Evolutionary conservation across 2,329 filamentous ascomycete species (phyloP), one percentile per base, ranked within the genome.

Genomic region (Pyricularia pennisetigena): DNA sequence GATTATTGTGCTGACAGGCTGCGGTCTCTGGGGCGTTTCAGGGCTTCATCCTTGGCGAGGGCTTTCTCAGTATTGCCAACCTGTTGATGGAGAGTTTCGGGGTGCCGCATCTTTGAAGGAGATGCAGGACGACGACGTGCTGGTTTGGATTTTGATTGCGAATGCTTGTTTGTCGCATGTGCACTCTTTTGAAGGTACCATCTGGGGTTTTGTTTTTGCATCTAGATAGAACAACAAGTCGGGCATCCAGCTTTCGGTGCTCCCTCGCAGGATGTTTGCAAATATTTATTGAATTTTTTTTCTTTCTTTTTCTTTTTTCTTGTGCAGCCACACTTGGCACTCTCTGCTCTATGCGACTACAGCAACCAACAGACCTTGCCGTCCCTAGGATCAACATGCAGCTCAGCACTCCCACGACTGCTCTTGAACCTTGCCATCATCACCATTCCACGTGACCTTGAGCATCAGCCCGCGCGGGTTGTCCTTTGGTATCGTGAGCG

Each of bases 11-110:
- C 59, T 62, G 24, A 62, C 59, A 62, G 16, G 3, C 16, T 28
- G 24, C 57, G 12, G 23, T 24, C 8, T 20, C 1, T 9, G 28
- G 4, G 28, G 67, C 68, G n/a, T 26, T 71, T 62, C 59, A 87
- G 85, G 95, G 95, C 0, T 87, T 98, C 70, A 97, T 99, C 71
- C 82, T 99, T 8, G 93, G 94, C 0, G 94, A 98, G 77, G 94
- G 94, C 0, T 87, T 98, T 71, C 81, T 97, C 71, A 97, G 94
- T 75, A 97, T 99, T 74, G 85, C 95, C 29, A 98, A 97, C 76
- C 79, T 99, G 68, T 80, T 91, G 9, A 81, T 99, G 74, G 93
- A 96, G 68, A 94, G 90, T 76, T 81, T 88, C 10, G 79, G 83
- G 3, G 90, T 96, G 68, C 90, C 92, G 66, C 92, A 95, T 59